Evolutionary conservation across 208 protist genomes (phyloP), one percentile per base, ranked within the genome.

Genomic region (Eutreptiella sp.): DNA sequence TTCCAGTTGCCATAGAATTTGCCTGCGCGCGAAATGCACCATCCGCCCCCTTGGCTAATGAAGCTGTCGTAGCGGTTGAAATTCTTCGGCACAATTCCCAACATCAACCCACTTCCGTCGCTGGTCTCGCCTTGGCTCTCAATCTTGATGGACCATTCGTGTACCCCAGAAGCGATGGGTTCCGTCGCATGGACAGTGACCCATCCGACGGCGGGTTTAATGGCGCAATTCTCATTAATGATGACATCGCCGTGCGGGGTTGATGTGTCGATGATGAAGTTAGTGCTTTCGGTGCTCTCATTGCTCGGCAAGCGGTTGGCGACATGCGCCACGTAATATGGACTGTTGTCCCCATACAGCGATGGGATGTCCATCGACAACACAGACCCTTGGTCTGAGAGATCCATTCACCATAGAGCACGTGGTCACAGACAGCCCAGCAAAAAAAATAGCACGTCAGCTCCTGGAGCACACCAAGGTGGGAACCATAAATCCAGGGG

Each of bases 1-100:
- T 80, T 66, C 85, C 87, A 93, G 73, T 93, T 83, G 19, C 87
- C 87, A 63, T 93, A 93, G 48, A 93, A 88, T 58, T 93, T 93
- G 29, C 87, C 87, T 4, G 87, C 87, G 2, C 87, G 76, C 39
- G 84, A 90, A 23, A 93, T 53, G 50, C 87, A 93, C 87, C 87
- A 93, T 16, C 87, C 87, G 19, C 83, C 83, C 1, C 87, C 84
- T 46, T 93, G 87, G 0, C 84, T 90, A 28, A 93, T 90, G 60
- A 93, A 93, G 38, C 84, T 90, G 68, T 93, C 87, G 64, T 86
- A 90, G 64, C 89, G 89, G 53, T 60, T 66, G 62, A 89, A 93
- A 42, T 34, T 82, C 55, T 89, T 88, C 1, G 87, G 87, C 16
- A 89, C 78, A 45, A 93, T 77, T 38, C 87, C 87, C n/a, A 93